Evolutionary conservation across 164 flowering plant species (phyloP), one percentile per base, ranked within the genome.

Genomic region (Vitis riparia): DNA sequence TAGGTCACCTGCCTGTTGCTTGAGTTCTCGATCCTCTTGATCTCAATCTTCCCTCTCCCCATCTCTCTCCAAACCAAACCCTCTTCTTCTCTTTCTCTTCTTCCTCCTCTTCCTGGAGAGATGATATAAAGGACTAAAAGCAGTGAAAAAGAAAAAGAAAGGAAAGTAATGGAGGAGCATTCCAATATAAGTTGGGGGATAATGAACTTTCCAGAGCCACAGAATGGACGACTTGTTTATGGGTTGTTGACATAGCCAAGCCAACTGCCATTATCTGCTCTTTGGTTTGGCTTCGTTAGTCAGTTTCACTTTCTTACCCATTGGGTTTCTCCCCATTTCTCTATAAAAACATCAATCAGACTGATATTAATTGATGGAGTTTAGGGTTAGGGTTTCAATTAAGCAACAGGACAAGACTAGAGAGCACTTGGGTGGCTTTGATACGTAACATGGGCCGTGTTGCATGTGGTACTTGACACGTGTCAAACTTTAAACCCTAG

Each of bases 21-120:
- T 50, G 83, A 49, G 83, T 88, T 92, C 80, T 90, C 96, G 1
- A 92, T 90, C 82, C 92, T 90, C 85, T 90, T 90, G 62, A 92
- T 92, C 87, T 90, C 95, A 13, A 90, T 92, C 89, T 90, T 90
- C 0, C 96, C 96, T 75, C 96, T 84, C 68, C 96, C 98, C 91
- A 84, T 86, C 65, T 67, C 65, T 70, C 59, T 29, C 55, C 59
- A 51, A 19, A 48, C 60, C 9, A 13, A 68, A 57, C 3, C 32
- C 32, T 17, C 44, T 1, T 16, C 30, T 32, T 37, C 4, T 56
- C 8, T 14, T 16, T 53, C 66, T 74, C 67, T 48, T 58, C 53
- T 55, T 55, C 14, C 29, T 50, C 61, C 65, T 59, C 60, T 55
- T 47, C 52, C 65, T 47, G 12, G 32, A 27, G 66, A 52, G 58